phyloP scores from a whole-genome alignment of 352 stramenopile species.

The Phytophthora cajani region DNA sequence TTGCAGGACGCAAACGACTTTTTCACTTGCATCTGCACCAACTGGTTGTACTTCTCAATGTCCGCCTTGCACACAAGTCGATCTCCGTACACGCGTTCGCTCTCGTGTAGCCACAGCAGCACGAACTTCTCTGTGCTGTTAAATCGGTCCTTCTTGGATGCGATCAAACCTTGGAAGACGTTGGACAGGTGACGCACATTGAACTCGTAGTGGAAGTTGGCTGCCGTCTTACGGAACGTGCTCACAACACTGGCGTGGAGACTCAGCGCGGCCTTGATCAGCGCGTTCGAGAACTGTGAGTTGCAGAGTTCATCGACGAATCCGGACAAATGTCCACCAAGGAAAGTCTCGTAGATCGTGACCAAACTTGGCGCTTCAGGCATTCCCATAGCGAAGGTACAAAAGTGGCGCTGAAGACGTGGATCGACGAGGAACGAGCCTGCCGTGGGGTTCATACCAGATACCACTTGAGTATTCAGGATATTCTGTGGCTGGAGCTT shows the following conservation, averaged over 20 bases:
- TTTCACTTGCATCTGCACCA: constrained; percentile 94
- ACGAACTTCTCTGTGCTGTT: constrained; percentile 94
- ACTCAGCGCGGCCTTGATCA: constrained; percentile 95
- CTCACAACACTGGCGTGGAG: constrained; percentile 91
- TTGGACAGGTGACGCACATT: constrained; percentile 97
- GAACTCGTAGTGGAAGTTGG: constrained; percentile 99
- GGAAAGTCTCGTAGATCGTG: constrained; percentile 97
- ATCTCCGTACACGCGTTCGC: constrained; percentile 96
- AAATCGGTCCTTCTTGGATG: constrained; percentile 93
- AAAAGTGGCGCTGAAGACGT: constrained; percentile 96
- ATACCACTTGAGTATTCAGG: constrained; percentile 94
- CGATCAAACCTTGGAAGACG: constrained; percentile 96
- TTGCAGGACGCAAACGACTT: constrained; percentile 94
- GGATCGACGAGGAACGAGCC: constrained; percentile 95
- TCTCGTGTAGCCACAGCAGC: constrained; percentile 96
- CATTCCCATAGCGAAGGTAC: constrained; percentile 96
- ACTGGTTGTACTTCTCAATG: constrained; percentile 94
- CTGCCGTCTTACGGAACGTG: constrained; percentile 95
- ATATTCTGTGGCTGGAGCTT: constrained; percentile 96
- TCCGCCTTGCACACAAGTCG: constrained; percentile 93
- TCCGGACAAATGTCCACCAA: constrained; percentile 92
- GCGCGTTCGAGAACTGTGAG: constrained; percentile 85
- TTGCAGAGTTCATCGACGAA: constrained; percentile 92
- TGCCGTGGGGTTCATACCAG: constrained; percentile 96
- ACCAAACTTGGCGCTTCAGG: constrained; percentile 93